Evolutionary conservation across 2,329 filamentous ascomycete genomes (phyloP).

Genomic region (Colletotrichum godetiae): DNA sequence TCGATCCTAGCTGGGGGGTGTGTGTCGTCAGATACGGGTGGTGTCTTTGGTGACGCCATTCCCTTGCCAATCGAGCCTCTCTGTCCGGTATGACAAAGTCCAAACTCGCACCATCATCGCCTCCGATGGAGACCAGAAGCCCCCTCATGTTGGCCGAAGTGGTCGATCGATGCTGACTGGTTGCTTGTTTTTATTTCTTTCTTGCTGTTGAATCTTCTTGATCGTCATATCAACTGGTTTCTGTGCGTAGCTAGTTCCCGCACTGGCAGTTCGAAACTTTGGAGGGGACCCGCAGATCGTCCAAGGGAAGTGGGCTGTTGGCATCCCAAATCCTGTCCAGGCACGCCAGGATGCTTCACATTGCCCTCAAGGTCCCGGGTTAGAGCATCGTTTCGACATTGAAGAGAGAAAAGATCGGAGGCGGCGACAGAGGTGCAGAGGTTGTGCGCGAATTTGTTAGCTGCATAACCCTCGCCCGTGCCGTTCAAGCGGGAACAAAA

Average conservation of each 20-base stretch:
- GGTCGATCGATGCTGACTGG: background rate
- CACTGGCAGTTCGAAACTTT: conserved; percentile 32
- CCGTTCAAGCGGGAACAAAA: conserved; percentile 34
- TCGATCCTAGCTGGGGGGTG: background rate
- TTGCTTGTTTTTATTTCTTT: background rate
- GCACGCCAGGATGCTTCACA: background rate
- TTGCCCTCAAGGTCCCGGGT: conserved; percentile 11
- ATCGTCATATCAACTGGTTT: conserved; percentile 10
- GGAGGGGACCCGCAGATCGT: conserved; percentile 15
- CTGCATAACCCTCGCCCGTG: conserved; percentile 32
- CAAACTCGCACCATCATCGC: conserved; percentile 19
- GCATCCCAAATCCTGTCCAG: background rate
- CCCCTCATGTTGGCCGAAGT: background rate
- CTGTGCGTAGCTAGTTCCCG: conserved; percentile 9
- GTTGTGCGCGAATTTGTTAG: conserved; percentile 21
- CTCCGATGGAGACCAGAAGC: conserved; percentile 6
- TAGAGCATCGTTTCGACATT: conserved; percentile 15
- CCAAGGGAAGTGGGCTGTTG: conserved; percentile 13
- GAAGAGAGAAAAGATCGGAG: background rate
- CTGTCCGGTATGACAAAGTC: conserved; percentile 1
- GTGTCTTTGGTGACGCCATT: conserved; percentile 18
- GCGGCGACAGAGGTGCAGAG: background rate
- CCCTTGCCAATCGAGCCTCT: background rate
- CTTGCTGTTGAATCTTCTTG: background rate
- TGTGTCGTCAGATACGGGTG: background rate